phyloP scores from a whole-genome alignment of 2,329 filamentous ascomycete species.

The Setomelanomma holmii region DNA sequence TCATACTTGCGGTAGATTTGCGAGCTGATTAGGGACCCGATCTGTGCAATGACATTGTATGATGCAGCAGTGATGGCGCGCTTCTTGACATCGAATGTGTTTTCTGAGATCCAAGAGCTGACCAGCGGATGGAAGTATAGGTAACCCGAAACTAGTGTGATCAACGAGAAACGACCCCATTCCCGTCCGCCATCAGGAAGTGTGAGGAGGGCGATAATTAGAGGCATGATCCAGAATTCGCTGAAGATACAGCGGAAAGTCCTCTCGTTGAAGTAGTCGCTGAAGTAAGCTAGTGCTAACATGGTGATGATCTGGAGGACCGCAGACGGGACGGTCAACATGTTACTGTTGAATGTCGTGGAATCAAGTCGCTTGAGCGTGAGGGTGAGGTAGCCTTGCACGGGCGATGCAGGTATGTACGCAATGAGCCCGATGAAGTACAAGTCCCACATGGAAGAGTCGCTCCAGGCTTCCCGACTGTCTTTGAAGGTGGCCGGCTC shows the following conservation, averaged over 20 bases:
- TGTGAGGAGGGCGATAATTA: constrained; percentile 48
- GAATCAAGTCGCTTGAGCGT: constrained; percentile 50
- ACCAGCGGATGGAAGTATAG: constrained; percentile 63
- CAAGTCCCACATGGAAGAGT: constrained; percentile 64
- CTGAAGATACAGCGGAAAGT: constrained; percentile 57
- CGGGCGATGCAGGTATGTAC: constrained; percentile 45
- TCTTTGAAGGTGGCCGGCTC: constrained; percentile 58
- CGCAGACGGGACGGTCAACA: constrained; percentile 52
- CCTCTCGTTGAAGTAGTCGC: constrained; percentile 59
- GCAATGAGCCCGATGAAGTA: constrained; percentile 57
- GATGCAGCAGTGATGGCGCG: constrained; percentile 68
- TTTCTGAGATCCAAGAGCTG: constrained; percentile 67
- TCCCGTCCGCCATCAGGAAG: constrained; percentile 43
- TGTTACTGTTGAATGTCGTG: constrained; percentile 52
- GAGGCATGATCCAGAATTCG: constrained; percentile 52
- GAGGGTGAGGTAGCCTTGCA: constrained; percentile 50
- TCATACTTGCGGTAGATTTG: constrained; percentile 62
- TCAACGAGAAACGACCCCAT: constrained; percentile 50
- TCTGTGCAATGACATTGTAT: constrained; percentile 63
- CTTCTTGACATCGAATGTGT: constrained; percentile 67
- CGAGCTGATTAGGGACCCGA: constrained; percentile 48
- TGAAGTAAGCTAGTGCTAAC: constrained; percentile 51
- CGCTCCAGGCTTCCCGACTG: constrained; percentile 58
- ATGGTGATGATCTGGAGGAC: constrained; percentile 60
- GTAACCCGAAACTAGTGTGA: constrained; percentile 49